Percentiles rank a stretch among this genome's conserved stretches.
phyloP scores from a whole-genome alignment of 1,284 basidiomycete species.

The Agaricales sp. region DNA sequence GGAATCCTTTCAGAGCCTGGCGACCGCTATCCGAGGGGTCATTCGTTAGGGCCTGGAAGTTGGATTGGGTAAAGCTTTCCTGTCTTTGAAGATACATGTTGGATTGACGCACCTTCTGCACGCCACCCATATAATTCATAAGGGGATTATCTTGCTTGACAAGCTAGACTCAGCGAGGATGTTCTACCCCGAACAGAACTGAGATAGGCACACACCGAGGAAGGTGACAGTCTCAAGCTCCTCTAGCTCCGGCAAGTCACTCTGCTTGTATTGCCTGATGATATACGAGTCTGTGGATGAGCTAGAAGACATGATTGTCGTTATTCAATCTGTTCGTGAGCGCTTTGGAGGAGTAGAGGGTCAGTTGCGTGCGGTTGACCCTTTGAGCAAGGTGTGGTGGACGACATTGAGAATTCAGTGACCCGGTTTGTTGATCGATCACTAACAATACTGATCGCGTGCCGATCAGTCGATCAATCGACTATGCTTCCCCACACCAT shows the following conservation, averaged over 20 bases:
- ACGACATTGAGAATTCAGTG: too few relatives aligned
- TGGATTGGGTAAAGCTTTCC: too few relatives aligned
- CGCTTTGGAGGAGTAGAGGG: too few relatives aligned
- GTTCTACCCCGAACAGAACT: not conserved
- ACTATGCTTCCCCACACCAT: too few relatives aligned
- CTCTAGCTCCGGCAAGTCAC: not conserved
- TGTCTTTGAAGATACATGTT: too few relatives aligned
- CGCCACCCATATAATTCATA: constrained; percentile 1
- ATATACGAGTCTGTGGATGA: not conserved
- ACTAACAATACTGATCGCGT: too few relatives aligned
- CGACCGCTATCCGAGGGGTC: not conserved
- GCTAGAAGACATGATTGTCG: not conserved
- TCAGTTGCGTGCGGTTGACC: too few relatives aligned
- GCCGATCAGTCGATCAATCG: too few relatives aligned
- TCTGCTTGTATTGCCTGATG: not conserved
- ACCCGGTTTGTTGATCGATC: too few relatives aligned
- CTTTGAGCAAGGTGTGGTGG: too few relatives aligned
- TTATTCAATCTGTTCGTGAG: too few relatives aligned
- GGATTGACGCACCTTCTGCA: not conserved
- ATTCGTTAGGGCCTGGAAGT: not conserved
- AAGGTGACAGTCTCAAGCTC: not conserved
- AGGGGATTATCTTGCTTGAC: not conserved
- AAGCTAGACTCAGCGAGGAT: not conserved
- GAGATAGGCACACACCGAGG: not conserved
- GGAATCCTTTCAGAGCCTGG: not conserved